A percentile compares a stretch with the other conserved stretches of the same genome.
phyloP scores from a whole-genome alignment of 768 basidiomycete genomes.

The Tricholoma sp. region DNA sequence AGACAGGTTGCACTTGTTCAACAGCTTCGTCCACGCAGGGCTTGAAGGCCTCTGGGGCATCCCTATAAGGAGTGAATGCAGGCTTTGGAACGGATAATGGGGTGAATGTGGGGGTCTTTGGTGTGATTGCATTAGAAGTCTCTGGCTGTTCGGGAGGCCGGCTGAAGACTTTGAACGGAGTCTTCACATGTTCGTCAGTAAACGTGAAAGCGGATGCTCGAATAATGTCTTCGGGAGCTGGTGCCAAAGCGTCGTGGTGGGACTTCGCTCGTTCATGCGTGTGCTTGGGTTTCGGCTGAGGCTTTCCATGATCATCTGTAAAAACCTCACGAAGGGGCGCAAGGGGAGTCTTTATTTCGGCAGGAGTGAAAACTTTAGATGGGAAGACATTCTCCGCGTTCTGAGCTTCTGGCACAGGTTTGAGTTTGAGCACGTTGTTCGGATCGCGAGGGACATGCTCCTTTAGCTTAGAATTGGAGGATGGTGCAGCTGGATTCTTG shows the following conservation, averaged over 20 bases:
- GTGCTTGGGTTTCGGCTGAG: conserved; percentile 29
- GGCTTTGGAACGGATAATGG: conserved; percentile 32
- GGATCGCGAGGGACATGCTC: conserved; percentile 23
- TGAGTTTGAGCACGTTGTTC: conserved; percentile 19
- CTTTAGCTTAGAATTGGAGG: conserved; percentile 20
- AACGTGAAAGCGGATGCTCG: conserved; percentile 30
- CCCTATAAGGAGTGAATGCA: conserved; percentile 39
- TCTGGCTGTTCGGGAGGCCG: conserved; percentile 55
- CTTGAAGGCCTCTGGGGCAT: conserved; percentile 33
- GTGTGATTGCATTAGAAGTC: conserved; percentile 36
- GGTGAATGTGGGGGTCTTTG: conserved; percentile 39
- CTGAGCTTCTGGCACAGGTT: conserved; percentile 32
- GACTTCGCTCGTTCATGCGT: conserved; percentile 42
- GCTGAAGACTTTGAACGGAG: conserved; percentile 67
- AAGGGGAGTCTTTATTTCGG: conserved; percentile 32
- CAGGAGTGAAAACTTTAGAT: conserved; percentile 62
- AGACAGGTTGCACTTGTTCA: neutral
- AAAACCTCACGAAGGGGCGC: conserved; percentile 40
- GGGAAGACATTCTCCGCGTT: conserved; percentile 39
- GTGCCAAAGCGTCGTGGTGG: conserved; percentile 26
- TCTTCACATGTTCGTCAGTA: conserved; percentile 38
- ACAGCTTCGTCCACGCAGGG: conserved; percentile 23
- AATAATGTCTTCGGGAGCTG: conserved; percentile 14
- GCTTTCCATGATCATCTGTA: conserved; percentile 41
- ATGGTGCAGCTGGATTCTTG: conserved; percentile 40